Evolutionary conservation across 106 monocot species (phyloP), one percentile per base, ranked within the genome.

Genomic region (Dendrobium officinale): DNA sequence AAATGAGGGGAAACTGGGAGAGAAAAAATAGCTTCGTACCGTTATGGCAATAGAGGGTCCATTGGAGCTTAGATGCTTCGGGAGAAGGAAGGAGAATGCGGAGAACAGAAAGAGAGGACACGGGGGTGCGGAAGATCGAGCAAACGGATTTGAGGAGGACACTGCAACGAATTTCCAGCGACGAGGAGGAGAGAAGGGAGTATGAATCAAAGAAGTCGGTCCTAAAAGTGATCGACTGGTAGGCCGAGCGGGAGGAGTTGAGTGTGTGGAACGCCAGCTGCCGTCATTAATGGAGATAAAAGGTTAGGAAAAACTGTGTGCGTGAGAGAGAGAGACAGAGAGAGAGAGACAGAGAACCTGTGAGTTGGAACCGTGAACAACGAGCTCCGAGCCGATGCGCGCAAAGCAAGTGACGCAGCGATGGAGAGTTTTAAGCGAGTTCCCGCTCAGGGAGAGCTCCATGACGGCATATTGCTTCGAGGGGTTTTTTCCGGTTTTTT

Each of bases 231-330:
- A 95, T 68, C 17, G 92, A 88, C 42, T 91, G 92, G 91, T 98
- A 98, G 0, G 95, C 95, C 18, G 98, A 93, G 80, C 98, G 89
- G 10, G 92, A 93, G 73, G 95, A 84, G 85, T 98, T 98, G 81
- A 98, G 85, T 45, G 95, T 93, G 82, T 95, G 92, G 67, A 96
- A 79, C 64, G 83, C 83, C 47, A 96, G 51, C 92, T 93, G 91
- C 49, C 9, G 74, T 13, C 58, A 76, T 16, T 17, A 42, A 72
- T 51, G 56, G 48, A 75, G 42, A 77, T n/a, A 17, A 77, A 20
- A 16, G 2, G 76, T 45, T 24, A 48, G 40, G 45, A 59, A 64
- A 77, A 66, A 19, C n/a, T 77, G 40, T 3, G 48, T 41, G 16
- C 15, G 59, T 37, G 66, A 41, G 87, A 81, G 73, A 64, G 59